Base-by-base conservation (phyloP, 768 basidiomycete species). In the Mycena metata region DNA sequence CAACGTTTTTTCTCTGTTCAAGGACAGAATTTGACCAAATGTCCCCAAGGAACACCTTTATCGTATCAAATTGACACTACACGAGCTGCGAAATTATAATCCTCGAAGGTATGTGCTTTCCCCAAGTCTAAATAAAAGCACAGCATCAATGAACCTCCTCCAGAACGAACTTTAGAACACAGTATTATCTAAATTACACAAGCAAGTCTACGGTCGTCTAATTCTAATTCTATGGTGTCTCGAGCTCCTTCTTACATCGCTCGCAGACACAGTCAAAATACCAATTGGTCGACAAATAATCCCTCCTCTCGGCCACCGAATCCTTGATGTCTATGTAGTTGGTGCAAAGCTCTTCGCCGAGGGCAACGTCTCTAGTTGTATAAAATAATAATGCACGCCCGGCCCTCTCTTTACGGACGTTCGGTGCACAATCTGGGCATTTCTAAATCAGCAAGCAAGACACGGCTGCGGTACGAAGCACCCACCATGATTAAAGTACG, bases 401-500 rank as follows among this genome's bases (percentile, higher is more conserved):
- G 0, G 73, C 67, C 21, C 84, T 79, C 41, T 72, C 75, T 72
- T 84, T 86, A 5, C 70, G 73, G 3, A 85, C 69, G 52, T 86
- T 85, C 9, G 85, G 83, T 1, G 75, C 70, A 58, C 85, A 86
- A 63, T 81, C 84, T 86, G 57, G 12, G 12, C 4, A 2, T 17
- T 15, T 46, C 10, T 30, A 3, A 82, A 21, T 36, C 41, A 55
- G 56, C 10, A 43, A 30, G 24, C 19, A 23, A 33, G 6, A 13
- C 42, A 21, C 39, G 24, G n/a, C 36, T 5, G 19, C 35, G 45
- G 24, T 15, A 41, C 64, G 50, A 33, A 26, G 6, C 41, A 78
- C 82, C 54, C 45, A 90, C 91, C 83, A 73, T 92, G 90, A 70
- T 92, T 92, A 74, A 91, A 92, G 77, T 88, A 90, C 21, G 89